Percentiles rank a stretch among this genome's conserved stretches.
These are phyloP conservation scores for Neofusicoccum parvum DNA, from an alignment of 2,329 filamentous ascomycete species.

Conservation along the genomic window DNA sequence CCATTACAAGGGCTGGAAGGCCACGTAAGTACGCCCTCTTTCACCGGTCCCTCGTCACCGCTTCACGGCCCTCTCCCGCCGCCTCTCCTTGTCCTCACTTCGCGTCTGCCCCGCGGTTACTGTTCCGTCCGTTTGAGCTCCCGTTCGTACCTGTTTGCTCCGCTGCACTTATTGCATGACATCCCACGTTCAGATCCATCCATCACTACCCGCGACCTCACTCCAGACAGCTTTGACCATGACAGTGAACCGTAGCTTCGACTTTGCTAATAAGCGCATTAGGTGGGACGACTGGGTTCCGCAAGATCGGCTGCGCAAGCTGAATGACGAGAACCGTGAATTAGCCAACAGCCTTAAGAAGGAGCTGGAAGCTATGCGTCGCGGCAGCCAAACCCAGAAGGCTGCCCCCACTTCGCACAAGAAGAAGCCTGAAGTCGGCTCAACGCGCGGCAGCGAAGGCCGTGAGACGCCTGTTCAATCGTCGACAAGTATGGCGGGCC, in stretches of 20 bases:
- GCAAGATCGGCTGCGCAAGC: slow-evolving; percentile 89
- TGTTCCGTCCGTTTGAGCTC: not conserved
- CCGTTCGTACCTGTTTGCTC: slow-evolving; percentile 1
- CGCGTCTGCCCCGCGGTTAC: slow-evolving; percentile 25
- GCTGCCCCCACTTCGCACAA: slow-evolving; percentile 50
- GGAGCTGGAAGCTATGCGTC: slow-evolving; percentile 65
- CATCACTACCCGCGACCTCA: not conserved
- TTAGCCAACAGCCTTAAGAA: slow-evolving; percentile 74
- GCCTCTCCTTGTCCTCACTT: slow-evolving; percentile 16
- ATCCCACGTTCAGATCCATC: not conserved
- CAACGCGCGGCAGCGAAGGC: slow-evolving; percentile 76
- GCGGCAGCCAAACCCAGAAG: slow-evolving; percentile 39
- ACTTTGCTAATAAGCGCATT: slow-evolving; percentile 18
- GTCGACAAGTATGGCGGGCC: slow-evolving; percentile 64
- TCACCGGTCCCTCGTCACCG: slow-evolving; percentile 12
- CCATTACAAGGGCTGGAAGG: slow-evolving; percentile 99
- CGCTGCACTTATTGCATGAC: not conserved
- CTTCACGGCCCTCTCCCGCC: slow-evolving; percentile 1
- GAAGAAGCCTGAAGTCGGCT: slow-evolving; percentile 57
- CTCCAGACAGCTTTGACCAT: not conserved
- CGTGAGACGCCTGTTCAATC: slow-evolving; percentile 61
- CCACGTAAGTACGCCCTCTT: slow-evolving; percentile 65
- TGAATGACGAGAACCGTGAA: slow-evolving; percentile 92
- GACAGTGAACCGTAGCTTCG: not conserved
- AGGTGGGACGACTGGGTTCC: slow-evolving; percentile 99